These are phyloP conservation scores for Penicillium sp. DNA, from an alignment of 2,329 filamentous ascomycete genomes.

Conservation along the genomic window DNA sequence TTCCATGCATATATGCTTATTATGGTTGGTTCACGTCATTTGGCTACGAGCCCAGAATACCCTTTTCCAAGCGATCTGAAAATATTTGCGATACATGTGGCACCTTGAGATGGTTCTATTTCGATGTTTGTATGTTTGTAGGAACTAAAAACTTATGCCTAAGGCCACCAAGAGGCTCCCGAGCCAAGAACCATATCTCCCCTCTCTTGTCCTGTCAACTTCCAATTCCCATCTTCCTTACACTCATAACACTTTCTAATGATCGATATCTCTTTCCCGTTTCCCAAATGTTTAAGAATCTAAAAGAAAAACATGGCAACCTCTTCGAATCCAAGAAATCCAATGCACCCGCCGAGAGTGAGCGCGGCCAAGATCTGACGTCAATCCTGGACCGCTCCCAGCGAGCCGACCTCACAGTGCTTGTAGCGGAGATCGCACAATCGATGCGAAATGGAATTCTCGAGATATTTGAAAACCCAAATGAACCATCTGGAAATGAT, in stretches of 20 bases:
- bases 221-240: neutral
- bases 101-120: no score
- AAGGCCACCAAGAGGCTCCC: neutral
- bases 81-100: no score
- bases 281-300: conserved; percentile 29
- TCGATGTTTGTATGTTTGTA: no score
- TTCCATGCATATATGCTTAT: no score
- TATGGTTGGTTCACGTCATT: no score
- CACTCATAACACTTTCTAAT: neutral
- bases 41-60: no score
- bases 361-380: conserved; percentile 39
- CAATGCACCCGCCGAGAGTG: conserved; percentile 18
- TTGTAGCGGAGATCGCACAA: conserved; percentile 39
- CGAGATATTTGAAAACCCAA: conserved; percentile 35
- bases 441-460: conserved; percentile 40
- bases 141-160: neutral
- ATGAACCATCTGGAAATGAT: neutral
- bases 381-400: conserved; percentile 41
- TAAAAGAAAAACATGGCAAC: conserved; percentile 31
- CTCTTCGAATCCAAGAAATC: conserved; percentile 28
- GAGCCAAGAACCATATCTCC: neutral
- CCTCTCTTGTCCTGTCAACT: neutral
- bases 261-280: neutral
- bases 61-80: no score
- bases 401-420: conserved; percentile 41